Base-by-base conservation (phyloP, 2,329 filamentous ascomycete genomes). In the Penicillium sp. region DNA sequence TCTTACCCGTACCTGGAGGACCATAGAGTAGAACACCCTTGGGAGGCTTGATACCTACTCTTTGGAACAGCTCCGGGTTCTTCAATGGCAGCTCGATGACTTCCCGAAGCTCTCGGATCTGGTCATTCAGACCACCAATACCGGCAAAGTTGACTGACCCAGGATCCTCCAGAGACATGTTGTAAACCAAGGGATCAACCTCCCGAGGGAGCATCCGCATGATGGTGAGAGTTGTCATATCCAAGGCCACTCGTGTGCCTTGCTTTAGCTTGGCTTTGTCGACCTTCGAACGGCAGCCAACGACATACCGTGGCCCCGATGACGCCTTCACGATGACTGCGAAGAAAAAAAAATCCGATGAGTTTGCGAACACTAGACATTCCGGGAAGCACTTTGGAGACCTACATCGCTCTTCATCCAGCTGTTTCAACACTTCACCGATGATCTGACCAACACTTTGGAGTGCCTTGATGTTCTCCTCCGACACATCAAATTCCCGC, bases 391-490 rank as follows among this genome's bases (percentile, higher is more conserved):
- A 49, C 55, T 59, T 48, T 48, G 19, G 30, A 52, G 33, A 82
- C 91, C 78, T 83, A 97, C 94, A 99, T 89, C 95, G 85, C 84
- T 99, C 96, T 73, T 99, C 95, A 75, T 99, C 95, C 66, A 99
- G 85, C 83, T 99, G 96, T 84, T 99, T 99, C 75, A 99, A 82
- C 63, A 99, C 96, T 81, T 99, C 95, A 72, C 95, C 95, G 78
- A 99, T 98, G 79, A 99, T 99, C 82, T 99, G 95, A 54, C 95
- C 95, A 58, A 99, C 95, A 78, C 95, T 98, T 83, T 99, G 95
- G 74, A 99, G 83, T 68, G 95, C 95, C 84, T 99, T 99, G 84
- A 99, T 98, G 82, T 98, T 98, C 69, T 99, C 96, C 78, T 99
- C 95, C 57, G 95, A 98, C 69, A 94, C 88, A 78, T 99, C 94